These are phyloP conservation scores for Aspergillus avenaceus DNA, from an alignment of 495 filamentous ascomycete genomes.

Conservation along the genomic window DNA sequence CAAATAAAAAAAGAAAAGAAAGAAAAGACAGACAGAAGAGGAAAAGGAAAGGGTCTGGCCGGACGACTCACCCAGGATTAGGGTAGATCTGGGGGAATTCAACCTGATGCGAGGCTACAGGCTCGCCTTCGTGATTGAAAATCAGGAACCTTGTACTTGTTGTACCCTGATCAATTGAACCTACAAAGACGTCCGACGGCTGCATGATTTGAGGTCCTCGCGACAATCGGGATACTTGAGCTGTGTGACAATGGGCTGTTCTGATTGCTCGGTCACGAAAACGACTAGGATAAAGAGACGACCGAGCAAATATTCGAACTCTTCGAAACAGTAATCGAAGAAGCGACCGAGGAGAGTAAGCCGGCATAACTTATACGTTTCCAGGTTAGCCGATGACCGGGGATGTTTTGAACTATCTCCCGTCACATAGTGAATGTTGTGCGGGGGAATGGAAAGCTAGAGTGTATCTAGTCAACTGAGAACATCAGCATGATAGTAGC, in stretches of 20 bases:
- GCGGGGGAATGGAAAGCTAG: slow-evolving; percentile 8
- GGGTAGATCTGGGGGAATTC: slow-evolving; percentile 90
- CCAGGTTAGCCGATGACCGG: background rate
- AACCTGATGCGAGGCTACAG: slow-evolving; percentile 83
- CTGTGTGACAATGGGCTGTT: background rate
- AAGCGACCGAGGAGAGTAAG: background rate
- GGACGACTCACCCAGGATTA: slow-evolving; percentile 69
- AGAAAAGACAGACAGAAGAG: too few relatives aligned
- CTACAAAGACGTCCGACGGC: slow-evolving; percentile 47
- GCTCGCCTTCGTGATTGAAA: slow-evolving; percentile 75
- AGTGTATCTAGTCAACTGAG: background rate
- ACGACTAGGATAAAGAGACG: background rate
- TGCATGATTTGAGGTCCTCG: slow-evolving; percentile 17
- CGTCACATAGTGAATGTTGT: slow-evolving; percentile 7
- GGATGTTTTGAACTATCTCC: slow-evolving; percentile 1
- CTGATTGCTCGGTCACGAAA: background rate
- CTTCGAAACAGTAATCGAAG: background rate
- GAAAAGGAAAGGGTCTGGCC: background rate
- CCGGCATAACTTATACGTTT: background rate
- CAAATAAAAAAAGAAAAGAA: background rate
- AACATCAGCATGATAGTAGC: background rate
- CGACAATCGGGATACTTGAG: background rate
- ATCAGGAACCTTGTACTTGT: slow-evolving; percentile 91
- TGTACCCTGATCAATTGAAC: slow-evolving; percentile 87
- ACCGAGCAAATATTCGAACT: background rate